Base-by-base conservation (phyloP, 129 eudicot genomes). In the Arctium lappa region DNA sequence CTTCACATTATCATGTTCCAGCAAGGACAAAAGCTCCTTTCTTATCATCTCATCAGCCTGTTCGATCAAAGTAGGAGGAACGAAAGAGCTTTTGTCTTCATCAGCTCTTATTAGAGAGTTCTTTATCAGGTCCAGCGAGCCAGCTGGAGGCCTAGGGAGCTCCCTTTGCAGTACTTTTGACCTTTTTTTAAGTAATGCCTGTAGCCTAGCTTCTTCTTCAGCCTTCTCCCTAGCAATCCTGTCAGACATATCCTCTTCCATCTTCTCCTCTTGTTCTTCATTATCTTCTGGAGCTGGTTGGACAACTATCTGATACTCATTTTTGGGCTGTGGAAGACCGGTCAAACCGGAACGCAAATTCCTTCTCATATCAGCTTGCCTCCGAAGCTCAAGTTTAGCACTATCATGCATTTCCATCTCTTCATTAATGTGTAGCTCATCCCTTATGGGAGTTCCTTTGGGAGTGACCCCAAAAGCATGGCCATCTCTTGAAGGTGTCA, bases 181-280 rank as follows among this genome's bases (percentile, higher is more conserved):
- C 69, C 99, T 89, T 75, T 93, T 93, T 65, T 84, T 90, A 5
- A 96, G 97, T 40, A 96, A 84, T 1, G 89, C 98, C 84, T 88
- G 94, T 81, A 71, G 92, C 86, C 90, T 88, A 18, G 94, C 99
- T 66, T 96, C 98, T 85, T 96, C 99, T 81, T 91, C 99, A 2
- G 98, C 99, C 84, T 88, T 96, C 85, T 93, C 95, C 53, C 97
- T 92, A 29, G 98, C 94, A 73, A 96, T 82, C 77, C 93, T 87
- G 74, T 96, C 99, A 50, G 99, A 96, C 99, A 96, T 96, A 76
- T 96, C 99, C 82, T 96, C 99, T 83, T 93, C 99, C 76, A 96
- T 96, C 65, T 89, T 93, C 78, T 90, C 99, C 82, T 96, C 98
- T 0, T 89, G 90, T 75, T 96, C 99, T 77, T 96, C 98, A 74